A percentile compares a stretch with the other conserved stretches of the same genome.
These are phyloP conservation scores for Gastrolobium bilobum DNA, from an alignment of 306 rosid species.

Conservation along the genomic window DNA sequence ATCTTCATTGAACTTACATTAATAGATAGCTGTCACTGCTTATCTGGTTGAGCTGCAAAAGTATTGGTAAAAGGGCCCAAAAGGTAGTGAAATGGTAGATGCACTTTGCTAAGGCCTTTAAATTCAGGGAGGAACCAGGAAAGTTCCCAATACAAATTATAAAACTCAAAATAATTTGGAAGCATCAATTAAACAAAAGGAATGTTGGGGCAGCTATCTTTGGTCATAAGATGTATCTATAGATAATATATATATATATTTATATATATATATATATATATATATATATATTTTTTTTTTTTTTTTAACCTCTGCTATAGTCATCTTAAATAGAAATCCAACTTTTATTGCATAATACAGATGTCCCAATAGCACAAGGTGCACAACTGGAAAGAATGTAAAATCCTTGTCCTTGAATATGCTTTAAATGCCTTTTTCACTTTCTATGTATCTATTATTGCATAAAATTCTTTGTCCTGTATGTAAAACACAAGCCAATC, in stretches of 20 bases:
- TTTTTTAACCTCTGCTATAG: conserved; percentile 49
- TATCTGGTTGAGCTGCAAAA: conserved; percentile 49
- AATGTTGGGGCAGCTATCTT: conserved; percentile 58
- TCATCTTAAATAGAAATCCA: conserved; percentile 51
- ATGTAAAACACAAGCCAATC: conserved; percentile 45
- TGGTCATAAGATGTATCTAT: conserved; percentile 50
- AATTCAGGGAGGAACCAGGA: conserved; percentile 58
- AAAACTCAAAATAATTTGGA: conserved; percentile 43
- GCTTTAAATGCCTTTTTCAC: conserved; percentile 48
- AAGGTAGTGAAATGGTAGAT: conserved; percentile 49
- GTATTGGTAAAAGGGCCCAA: conserved; percentile 43
- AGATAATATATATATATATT: conserved; percentile 24
- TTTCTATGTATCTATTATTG: conserved; percentile 45
- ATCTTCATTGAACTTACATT: conserved; percentile 50
- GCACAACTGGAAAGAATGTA: conserved; percentile 60
- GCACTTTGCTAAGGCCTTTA: conserved; percentile 49
- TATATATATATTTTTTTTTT: not conserved
- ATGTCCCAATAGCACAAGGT: conserved; percentile 51
- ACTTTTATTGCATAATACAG: conserved; percentile 66
- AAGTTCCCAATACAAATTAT: conserved; percentile 50
- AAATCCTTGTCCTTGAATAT: conserved; percentile 51
- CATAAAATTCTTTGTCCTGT: conserved; percentile 48
- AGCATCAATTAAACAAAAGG: conserved; percentile 53
- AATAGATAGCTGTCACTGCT: conserved; percentile 41
- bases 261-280: too few relatives aligned